A percentile compares a stretch with the other conserved stretches of the same genome.
These are phyloP conservation scores for Royoungia palumana DNA, from an alignment of 768 basidiomycete species.

Conservation along the genomic window DNA sequence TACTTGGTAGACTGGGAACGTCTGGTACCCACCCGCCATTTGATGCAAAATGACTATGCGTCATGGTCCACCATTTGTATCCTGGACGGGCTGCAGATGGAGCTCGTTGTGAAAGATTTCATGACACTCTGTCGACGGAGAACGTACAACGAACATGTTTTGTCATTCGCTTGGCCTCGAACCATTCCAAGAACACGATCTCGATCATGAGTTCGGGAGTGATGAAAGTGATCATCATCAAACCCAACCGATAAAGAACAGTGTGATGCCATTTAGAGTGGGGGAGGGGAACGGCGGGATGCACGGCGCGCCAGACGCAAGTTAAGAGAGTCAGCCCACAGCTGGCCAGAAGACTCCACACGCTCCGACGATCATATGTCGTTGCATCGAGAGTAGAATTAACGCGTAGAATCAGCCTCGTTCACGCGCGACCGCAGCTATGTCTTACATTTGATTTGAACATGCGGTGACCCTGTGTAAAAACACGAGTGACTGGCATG, in stretches of 20 bases:
- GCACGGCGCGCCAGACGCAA: not conserved
- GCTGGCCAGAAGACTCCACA: not conserved
- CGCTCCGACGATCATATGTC: not conserved
- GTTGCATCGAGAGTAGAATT: too few species aligned
- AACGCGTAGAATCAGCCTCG: too few species aligned
- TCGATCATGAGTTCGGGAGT: not conserved
- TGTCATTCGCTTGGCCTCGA: not conserved
- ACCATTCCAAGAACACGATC: not conserved
- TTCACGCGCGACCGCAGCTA: too few species aligned
- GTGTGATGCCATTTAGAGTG: not conserved
- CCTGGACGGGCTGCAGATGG: too few species aligned
- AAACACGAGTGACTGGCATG: too few species aligned
- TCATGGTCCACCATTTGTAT: too few species aligned
- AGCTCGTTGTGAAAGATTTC: too few species aligned
- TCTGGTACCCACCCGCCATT: not conserved
- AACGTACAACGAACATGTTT: not conserved
- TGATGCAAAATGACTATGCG: not conserved
- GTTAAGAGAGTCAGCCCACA: not conserved
- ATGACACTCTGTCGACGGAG: too few species aligned
- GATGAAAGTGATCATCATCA: not conserved
- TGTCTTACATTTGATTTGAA: too few species aligned
- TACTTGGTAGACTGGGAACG: too few species aligned
- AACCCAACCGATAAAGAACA: not conserved
- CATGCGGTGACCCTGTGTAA: too few species aligned
- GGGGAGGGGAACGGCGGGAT: not conserved